These are phyloP conservation scores for Dendrobium chrysotoxum DNA, from an alignment of 106 monocot genomes.

Conservation along the genomic window DNA sequence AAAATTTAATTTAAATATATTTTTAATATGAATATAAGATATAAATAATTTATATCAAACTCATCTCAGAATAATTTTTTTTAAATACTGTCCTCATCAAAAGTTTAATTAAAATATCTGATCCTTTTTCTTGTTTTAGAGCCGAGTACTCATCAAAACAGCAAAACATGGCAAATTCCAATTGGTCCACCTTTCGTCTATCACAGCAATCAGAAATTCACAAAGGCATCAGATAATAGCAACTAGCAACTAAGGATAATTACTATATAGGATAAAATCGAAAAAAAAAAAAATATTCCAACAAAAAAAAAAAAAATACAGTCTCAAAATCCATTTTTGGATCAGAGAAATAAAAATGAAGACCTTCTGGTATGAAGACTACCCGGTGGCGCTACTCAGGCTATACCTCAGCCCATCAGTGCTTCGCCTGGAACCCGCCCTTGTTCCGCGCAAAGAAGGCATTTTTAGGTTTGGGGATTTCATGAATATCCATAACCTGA, in stretches of 20 bases:
- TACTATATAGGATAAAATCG: neutral
- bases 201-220: no score
- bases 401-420: constrained; percentile 4
- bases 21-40: no score
- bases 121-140: no score
- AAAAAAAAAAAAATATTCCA: neutral
- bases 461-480: constrained; percentile 34
- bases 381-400: neutral
- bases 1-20: no score
- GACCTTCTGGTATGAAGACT: neutral
- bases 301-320: neutral
- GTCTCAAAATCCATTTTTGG: constrained; percentile 6
- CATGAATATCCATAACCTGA: constrained; percentile 37
- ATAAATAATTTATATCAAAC: no score
- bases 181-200: no score
- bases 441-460: constrained; percentile 29
- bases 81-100: no score
- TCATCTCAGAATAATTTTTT: no score
- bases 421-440: constrained; percentile 16
- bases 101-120: no score
- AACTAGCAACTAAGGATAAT: neutral
- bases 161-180: no score
- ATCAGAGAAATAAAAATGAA: neutral
- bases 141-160: no score
- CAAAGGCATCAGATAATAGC: neutral